phyloP scores from a whole-genome alignment of 1,139 yeast genomes.

The Geotrichum histeridarum region DNA sequence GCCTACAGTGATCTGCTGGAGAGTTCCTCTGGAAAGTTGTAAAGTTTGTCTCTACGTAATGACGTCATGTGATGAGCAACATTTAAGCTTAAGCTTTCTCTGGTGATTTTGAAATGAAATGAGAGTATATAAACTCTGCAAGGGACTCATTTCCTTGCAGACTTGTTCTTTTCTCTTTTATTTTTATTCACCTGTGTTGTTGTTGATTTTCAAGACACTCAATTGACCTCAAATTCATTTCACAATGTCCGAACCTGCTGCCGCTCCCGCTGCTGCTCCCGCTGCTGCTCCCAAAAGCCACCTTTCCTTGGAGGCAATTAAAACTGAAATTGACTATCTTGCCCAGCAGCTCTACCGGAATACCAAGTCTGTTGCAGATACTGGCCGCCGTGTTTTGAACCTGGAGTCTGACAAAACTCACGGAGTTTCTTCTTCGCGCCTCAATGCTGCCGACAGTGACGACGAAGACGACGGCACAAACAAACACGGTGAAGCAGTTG shows the following conservation, averaged over 20 bases:
- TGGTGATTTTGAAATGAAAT: too few species aligned
- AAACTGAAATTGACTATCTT: constrained; percentile 29
- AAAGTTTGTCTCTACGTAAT: background rate
- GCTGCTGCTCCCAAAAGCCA: background rate
- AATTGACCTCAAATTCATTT: background rate
- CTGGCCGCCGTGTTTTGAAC: constrained; percentile 72
- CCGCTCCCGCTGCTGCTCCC: too few species aligned
- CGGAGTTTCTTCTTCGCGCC: constrained; percentile 19
- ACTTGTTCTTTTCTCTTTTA: background rate
- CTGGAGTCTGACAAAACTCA: constrained; percentile 49
- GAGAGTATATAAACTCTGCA: too few species aligned
- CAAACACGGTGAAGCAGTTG: constrained; percentile 56
- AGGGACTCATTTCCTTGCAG: background rate
- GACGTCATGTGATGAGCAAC: constrained; percentile 3
- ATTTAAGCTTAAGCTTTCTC: too few species aligned
- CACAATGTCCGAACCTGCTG: background rate
- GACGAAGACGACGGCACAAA: constrained; percentile 31
- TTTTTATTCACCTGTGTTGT: background rate
- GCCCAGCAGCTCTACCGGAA: constrained; percentile 32
- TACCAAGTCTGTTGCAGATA: constrained; percentile 45
- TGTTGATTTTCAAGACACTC: too few species aligned
- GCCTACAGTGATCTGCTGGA: constrained; percentile 56
- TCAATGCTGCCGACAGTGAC: constrained; percentile 9
- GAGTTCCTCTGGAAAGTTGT: background rate
- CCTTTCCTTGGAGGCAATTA: constrained; percentile 19